phyloP scores from a whole-genome alignment of 1,284 basidiomycete species.

The Marasmius oreades region DNA sequence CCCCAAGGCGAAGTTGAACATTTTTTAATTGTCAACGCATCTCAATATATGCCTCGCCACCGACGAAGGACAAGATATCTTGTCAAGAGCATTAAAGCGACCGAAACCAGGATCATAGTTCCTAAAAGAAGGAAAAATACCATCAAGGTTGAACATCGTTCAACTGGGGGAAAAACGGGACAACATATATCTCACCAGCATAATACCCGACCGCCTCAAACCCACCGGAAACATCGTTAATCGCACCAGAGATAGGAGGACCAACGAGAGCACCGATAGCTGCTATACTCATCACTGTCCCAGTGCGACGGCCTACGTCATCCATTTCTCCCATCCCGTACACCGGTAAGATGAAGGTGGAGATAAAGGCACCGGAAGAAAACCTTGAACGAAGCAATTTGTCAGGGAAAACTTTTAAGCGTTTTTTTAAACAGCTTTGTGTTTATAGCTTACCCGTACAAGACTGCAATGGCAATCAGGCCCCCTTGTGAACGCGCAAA shows the following conservation, averaged over 20 bases:
- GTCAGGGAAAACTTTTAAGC: neutral
- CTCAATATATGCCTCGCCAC: slow-evolving; percentile 26
- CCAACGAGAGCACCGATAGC: slow-evolving; percentile 46
- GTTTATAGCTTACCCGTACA: slow-evolving; percentile 40
- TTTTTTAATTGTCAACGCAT: too few relatives aligned
- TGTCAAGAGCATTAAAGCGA: slow-evolving; percentile 25
- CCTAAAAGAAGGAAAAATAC: slow-evolving; percentile 20
- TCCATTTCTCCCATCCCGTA: slow-evolving; percentile 50
- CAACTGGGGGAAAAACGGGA: neutral
- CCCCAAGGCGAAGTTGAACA: too few relatives aligned
- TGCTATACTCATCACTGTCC: slow-evolving; percentile 53
- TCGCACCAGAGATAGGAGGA: slow-evolving; percentile 57
- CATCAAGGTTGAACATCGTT: neutral
- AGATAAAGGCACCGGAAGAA: slow-evolving; percentile 47
- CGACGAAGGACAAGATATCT: slow-evolving; percentile 25
- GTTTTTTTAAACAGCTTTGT: too few relatives aligned
- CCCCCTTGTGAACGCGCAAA: slow-evolving; percentile 33
- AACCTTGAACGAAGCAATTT: slow-evolving; percentile 31
- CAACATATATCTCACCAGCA: slow-evolving; percentile 36
- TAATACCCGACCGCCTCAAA: slow-evolving; percentile 50
- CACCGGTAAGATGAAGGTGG: slow-evolving; percentile 45
- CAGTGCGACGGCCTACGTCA: slow-evolving; percentile 59
- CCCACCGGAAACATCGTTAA: slow-evolving; percentile 39
- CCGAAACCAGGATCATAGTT: slow-evolving; percentile 26
- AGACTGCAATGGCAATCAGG: slow-evolving; percentile 37